Evolutionary conservation across 305 asterid genomes (phyloP).

Genomic region (Fraxinus sp.): DNA sequence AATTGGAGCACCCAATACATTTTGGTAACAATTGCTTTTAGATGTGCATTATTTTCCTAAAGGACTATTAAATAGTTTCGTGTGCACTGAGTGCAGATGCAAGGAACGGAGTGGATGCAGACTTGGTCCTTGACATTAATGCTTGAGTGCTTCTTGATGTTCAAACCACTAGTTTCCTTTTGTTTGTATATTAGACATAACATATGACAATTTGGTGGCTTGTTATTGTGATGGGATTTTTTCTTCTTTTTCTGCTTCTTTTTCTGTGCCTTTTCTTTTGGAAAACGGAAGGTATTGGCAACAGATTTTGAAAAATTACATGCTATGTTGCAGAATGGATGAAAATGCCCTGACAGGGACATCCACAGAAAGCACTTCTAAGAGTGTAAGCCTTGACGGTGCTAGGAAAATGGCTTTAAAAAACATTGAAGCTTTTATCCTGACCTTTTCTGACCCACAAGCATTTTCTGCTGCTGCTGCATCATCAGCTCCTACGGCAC

Average conservation of each 20-base stretch:
- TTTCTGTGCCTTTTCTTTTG: background rate
- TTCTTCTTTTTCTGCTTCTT: background rate
- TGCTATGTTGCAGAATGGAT: slow-evolving; percentile 63
- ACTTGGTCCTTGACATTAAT: background rate
- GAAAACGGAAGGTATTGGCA: slow-evolving; percentile 6
- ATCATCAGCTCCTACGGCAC: slow-evolving; percentile 70
- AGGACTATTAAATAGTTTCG: background rate
- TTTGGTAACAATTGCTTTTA: background rate
- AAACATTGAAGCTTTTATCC: slow-evolving; percentile 69
- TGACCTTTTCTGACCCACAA: slow-evolving; percentile 68
- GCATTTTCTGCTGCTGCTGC: slow-evolving; percentile 79
- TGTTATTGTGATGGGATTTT: background rate
- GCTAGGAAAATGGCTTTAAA: slow-evolving; percentile 73
- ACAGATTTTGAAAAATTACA: slow-evolving; percentile 3
- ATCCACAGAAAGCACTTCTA: slow-evolving; percentile 56
- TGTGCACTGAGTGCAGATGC: background rate
- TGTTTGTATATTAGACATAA: background rate
- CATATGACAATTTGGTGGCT: background rate
- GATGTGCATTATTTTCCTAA: background rate
- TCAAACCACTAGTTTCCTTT: background rate
- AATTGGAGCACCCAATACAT: background rate
- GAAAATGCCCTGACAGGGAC: slow-evolving; percentile 49
- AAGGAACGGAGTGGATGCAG: background rate
- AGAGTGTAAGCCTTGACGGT: slow-evolving; percentile 61
- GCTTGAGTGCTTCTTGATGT: background rate